phyloP scores from a whole-genome alignment of 345 rosid genomes.

The Populus euphratica region DNA sequence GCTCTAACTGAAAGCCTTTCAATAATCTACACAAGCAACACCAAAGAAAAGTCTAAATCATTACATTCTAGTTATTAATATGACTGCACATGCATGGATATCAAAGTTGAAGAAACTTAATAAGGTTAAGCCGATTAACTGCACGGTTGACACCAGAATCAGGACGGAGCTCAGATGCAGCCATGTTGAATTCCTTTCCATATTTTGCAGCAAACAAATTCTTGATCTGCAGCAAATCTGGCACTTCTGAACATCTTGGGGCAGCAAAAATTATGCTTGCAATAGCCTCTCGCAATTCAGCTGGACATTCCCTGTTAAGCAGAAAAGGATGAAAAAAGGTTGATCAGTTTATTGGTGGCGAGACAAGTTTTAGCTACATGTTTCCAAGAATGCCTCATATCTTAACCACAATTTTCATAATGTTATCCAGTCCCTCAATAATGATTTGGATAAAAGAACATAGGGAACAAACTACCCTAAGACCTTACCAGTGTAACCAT shows the following conservation, averaged over 20 bases:
- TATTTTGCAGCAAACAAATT: conserved; percentile 76
- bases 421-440: no score
- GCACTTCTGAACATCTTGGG: conserved; percentile 94
- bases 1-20: conserved; percentile 82
- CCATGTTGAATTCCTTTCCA: conserved; percentile 74
- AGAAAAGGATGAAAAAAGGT: background rate
- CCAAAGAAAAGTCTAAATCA: conserved; percentile 6
- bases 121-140: conserved; percentile 45
- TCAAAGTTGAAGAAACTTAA: conserved; percentile 5
- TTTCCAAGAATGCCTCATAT: no score
- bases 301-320: conserved; percentile 72
- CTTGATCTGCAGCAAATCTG: conserved; percentile 77
- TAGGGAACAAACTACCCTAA: no score
- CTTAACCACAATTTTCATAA: no score
- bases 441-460: no score
- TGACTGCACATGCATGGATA: background rate
- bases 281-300: conserved; percentile 84
- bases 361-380: background rate
- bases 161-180: conserved; percentile 84
- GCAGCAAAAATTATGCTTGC: conserved; percentile 90
- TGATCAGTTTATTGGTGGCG: background rate
- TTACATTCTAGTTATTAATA: conserved; percentile 6
- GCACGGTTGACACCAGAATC: conserved; percentile 90
- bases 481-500: no score
- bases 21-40: conserved; percentile 48